Evolutionary conservation across 1,284 basidiomycete genomes (phyloP), one percentile per base, ranked within the genome.

Genomic region (Volvariella surrecta): DNA sequence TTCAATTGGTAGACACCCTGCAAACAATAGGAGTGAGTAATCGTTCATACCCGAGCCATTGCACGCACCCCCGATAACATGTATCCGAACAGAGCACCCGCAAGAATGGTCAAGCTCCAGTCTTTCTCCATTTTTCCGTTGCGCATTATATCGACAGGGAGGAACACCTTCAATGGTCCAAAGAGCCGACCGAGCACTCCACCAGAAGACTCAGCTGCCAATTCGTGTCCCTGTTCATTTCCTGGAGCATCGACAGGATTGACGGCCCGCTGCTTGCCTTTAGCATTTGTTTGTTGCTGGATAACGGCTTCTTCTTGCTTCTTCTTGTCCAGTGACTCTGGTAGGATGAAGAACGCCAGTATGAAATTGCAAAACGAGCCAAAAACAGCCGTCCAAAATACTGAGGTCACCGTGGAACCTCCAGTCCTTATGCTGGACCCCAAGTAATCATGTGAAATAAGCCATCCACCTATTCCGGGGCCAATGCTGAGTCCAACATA

Each of bases 401-500:
- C 69, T 4, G 58, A 54, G 9, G 63, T 63, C 18, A 68, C 61
- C 52, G 58, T 66, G 46, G 55, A 56, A 31, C 45, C 45, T 8
- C 41, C 46, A 1, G 47, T 44, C 24, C 24, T 6, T 11, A 11
- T 6, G 6, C 11, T 28, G 13, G 45, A 42, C 4, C 49, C 49
- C 37, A 45, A 47, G 28, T 50, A 48, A 24, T 58, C 60, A 48
- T 67, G 58, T 32, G 67, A 62, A 54, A 92, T 84, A 42, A 91
- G 58, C 61, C 76, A 76, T 4, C 79, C 79, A 35, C 86, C 88
- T 19, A 92, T 62, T 20, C 74, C 68, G 2, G 90, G 86, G 0
- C 89, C 87, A 9, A 83, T 48, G 2, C 81, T 76, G 51, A 89
- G 74, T 13, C 90, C 89, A 43, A 86, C 56, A 57, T 76, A 79